Base-by-base conservation (phyloP, 352 stramenopile genomes). In the Globisporangium polare region DNA sequence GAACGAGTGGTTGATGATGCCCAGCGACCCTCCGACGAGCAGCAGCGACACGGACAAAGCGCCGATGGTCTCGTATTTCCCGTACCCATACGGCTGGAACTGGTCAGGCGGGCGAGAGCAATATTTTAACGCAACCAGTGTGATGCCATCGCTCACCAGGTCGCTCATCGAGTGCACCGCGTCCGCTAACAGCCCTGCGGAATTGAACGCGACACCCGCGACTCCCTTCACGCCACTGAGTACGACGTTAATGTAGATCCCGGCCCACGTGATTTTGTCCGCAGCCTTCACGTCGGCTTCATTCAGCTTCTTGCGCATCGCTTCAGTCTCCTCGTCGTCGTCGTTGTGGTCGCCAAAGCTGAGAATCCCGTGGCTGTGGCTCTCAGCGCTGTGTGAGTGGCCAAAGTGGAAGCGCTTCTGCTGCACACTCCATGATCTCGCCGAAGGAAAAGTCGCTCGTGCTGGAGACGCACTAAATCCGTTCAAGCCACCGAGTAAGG, bases 71-170 rank as follows among this genome's bases (percentile, higher is more conserved):
- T 91, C 81, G 63, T 88, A 91, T 54, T 89, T 89, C 53, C 82
- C 78, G 53, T 92, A 90, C 2, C 82, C 82, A 65, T 92, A 94
- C 0, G 86, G 88, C 62, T 95, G 86, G 70, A 86, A 75, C 42
- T 84, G 77, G 65, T 99, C 96, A 0, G 96, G 81, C n/a, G 95
- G 94, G n/a, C 96, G 74, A 2, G 90, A 72, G 33, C 86, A 97
- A 52, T 97, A 89, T 62, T 92, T 88, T 20, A 98, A 83, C 29
- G 91, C 73, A 60, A 88, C 88, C 6, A 99, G 74, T 18, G 96
- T 99, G 42, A 98, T 93, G 63, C 91, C 95, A 71, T 99, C 96
- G 54, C 81, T 96, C 39, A 98, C 82, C 29, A 99, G 74, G 78
- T 99, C 96, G 62, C 79, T 96, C 13, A 98, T 66, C 1, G 89